Evolutionary conservation across 352 stramenopile genomes (phyloP).

Genomic region (Pythium dissotocum): DNA sequence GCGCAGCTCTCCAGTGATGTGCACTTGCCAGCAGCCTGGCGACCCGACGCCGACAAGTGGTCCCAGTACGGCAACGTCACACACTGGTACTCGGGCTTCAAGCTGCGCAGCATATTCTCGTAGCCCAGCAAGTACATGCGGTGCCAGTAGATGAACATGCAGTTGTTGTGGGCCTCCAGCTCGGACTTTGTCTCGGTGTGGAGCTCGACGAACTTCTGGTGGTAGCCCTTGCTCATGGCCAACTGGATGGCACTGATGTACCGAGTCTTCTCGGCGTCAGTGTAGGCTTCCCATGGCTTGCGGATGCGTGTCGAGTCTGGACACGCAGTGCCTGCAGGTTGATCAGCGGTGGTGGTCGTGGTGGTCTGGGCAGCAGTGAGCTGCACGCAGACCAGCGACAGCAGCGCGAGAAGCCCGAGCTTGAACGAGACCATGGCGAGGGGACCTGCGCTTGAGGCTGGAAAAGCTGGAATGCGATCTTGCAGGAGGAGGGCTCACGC

Average conservation of each 20-base stretch:
- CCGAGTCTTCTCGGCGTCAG: constrained; percentile 33
- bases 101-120: constrained; percentile 35
- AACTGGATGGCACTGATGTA: constrained; percentile 41
- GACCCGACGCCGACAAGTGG: constrained; percentile 14
- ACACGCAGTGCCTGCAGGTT: constrained; percentile 37
- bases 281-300: constrained; percentile 50
- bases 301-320: constrained; percentile 38
- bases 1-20: constrained; percentile 23
- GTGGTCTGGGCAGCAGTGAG: too few species aligned
- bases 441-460: too few species aligned
- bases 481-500: too few species aligned
- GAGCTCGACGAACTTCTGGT: constrained; percentile 35
- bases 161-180: constrained; percentile 23
- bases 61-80: constrained; percentile 36
- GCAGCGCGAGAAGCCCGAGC: too few species aligned
- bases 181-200: constrained; percentile 25
- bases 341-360: not conserved
- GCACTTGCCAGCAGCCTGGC: constrained; percentile 8
- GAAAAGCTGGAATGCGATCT: too few species aligned
- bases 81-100: constrained; percentile 23
- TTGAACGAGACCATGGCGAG: too few species aligned
- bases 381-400: too few species aligned
- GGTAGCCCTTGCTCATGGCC: constrained; percentile 37
- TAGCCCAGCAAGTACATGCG: constrained; percentile 30
- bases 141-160: constrained; percentile 39